phyloP scores from a whole-genome alignment of 345 rosid genomes.

The Adansonia digitata region DNA sequence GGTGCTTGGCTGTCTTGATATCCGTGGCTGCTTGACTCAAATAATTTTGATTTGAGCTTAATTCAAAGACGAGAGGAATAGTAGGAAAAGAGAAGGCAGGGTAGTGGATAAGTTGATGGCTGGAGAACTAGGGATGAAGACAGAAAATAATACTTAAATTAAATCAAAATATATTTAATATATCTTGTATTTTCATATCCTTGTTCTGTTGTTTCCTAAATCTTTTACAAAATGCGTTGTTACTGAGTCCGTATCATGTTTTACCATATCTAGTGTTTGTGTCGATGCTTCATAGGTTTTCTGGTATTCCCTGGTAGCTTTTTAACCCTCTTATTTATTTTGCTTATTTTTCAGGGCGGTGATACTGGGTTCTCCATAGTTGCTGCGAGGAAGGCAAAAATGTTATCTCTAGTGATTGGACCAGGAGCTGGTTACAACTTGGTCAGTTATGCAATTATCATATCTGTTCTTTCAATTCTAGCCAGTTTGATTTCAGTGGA shows the following conservation, averaged over 20 bases:
- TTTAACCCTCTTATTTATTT: not conserved
- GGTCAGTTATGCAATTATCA: constrained; percentile 53
- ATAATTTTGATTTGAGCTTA: not conserved
- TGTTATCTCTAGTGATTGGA: constrained; percentile 68
- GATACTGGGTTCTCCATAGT: constrained; percentile 74
- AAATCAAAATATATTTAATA: not conserved
- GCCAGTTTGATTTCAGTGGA: not conserved
- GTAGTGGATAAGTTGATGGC: not conserved
- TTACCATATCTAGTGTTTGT: not conserved
- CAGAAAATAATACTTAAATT: not conserved
- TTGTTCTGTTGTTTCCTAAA: not conserved
- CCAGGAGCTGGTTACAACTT: constrained; percentile 89
- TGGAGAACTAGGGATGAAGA: not conserved
- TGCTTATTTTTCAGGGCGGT: constrained; percentile 39
- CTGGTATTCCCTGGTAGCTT: not conserved
- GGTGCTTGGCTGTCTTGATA: not conserved
- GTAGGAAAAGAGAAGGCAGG: not conserved
- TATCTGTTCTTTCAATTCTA: not conserved
- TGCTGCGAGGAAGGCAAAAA: constrained; percentile 55
- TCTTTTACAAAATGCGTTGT: not conserved
- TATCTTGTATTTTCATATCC: not conserved
- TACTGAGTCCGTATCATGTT: too few species aligned
- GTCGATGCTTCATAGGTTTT: not conserved
- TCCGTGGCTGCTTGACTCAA: not conserved
- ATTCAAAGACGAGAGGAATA: not conserved